Base-by-base conservation (phyloP, 2,329 filamentous ascomycete species). In the Colletotrichum siamense region DNA sequence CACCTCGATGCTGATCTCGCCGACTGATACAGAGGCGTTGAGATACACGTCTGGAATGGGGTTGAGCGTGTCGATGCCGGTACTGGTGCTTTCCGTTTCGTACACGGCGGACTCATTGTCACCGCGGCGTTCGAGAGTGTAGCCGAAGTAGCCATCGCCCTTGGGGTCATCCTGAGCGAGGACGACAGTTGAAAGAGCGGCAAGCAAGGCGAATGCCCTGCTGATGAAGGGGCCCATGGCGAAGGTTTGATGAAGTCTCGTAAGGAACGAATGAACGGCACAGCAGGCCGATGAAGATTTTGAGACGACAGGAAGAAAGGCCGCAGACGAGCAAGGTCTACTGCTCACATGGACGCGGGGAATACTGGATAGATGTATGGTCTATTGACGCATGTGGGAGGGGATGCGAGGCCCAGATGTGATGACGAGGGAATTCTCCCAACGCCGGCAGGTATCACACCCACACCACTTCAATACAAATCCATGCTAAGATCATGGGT, bases 11-110 rank as follows among this genome's bases (percentile, higher is more conserved):
- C 87, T 86, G 83, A 93, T 92, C 80, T 90, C 88, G 77, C 90
- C 89, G 9, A 93, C 90, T 69, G 86, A 87, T 0, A 92, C 88
- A 2, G 87, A 88, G 10, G 91, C 91, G 79, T 92, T 92, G 69
- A 93, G 88, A 78, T 89, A 91, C 22, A 92, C 91, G 78, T 93
- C 91, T 4, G 91, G 91, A 62, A 88, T 85, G 1, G 86, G 83
- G 26, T 85, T 81, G 1, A 87, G 85, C 2, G 84, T 79, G 8
- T 85, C 85, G 24, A 87, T 86, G 63, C 87, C 87, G 3, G 84
- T 80, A 6, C 83, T 81, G 1, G 89, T 91, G 78, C 86, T 85
- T 59, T 84, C 87, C 0, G 91, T 92, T 78, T 90, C 89, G 82
- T 92, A 92, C 61, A 87, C 81, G 16, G 87, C 85, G 4, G 89